These are phyloP conservation scores for Taxawa tesnikishii DNA, from an alignment of 2,329 filamentous ascomycete genomes.

Conservation along the genomic window DNA sequence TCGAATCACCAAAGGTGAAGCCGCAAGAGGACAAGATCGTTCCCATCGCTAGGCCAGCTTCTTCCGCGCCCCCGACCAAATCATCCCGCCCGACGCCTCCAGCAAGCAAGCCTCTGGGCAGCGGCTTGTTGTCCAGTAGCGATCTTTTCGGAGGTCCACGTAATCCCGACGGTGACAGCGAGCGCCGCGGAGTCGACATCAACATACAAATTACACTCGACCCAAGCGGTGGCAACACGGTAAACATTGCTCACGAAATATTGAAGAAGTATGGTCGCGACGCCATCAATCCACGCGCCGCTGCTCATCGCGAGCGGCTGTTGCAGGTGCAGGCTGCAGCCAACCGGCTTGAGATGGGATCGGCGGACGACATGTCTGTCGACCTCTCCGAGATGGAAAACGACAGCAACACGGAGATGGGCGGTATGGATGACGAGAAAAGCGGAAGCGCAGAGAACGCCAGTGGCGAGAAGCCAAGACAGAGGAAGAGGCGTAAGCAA, in stretches of 20 bases:
- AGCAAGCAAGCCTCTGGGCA: conserved; percentile 47
- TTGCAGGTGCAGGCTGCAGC: conserved; percentile 79
- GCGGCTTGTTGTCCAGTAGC: conserved; percentile 51
- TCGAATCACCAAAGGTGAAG: neutral
- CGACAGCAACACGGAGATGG: conserved; percentile 83
- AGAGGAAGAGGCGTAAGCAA: conserved; percentile 60
- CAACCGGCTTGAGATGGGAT: conserved; percentile 57
- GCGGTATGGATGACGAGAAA: conserved; percentile 50
- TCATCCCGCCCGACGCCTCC: conserved; percentile 40
- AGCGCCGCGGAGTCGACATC: conserved; percentile 56
- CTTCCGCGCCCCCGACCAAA: conserved; percentile 13
- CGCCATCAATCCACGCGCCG: conserved; percentile 79
- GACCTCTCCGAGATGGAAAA: conserved; percentile 56
- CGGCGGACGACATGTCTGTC: conserved; percentile 69
- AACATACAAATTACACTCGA: conserved; percentile 71
- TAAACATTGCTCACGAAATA: conserved; percentile 91
- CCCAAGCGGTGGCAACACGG: conserved; percentile 74
- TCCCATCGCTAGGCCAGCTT: conserved; percentile 1
- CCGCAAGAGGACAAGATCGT: conserved; percentile 2
- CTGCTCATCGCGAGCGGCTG: conserved; percentile 76
- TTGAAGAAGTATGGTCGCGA: conserved; percentile 93
- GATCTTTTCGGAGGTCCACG: conserved; percentile 45
- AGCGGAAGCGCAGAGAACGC: conserved; percentile 52
- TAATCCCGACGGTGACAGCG: conserved; percentile 26
- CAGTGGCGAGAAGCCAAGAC: conserved; percentile 62